Evolutionary conservation across 2,329 filamentous ascomycete genomes (phyloP), one percentile per base, ranked within the genome.

Genomic region (Tolypocladium tundrense): DNA sequence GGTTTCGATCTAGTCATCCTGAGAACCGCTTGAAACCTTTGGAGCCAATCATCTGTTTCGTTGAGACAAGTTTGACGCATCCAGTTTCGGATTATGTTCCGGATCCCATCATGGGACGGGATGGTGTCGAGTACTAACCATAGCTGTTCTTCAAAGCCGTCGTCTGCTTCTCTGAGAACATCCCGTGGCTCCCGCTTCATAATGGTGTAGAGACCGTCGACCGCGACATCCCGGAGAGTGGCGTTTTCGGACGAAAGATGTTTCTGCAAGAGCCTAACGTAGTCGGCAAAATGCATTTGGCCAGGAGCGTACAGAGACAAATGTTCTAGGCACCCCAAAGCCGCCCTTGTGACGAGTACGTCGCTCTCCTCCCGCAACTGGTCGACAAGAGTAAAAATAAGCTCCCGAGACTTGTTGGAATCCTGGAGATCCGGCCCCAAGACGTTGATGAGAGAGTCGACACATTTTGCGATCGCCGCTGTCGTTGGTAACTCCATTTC

Each of bases 401-500:
- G 81, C 68, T 97, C 92, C 63, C 94, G 81, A n/a, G 91, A 90
- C 73, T 96, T 97, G 4, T 85, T 85, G 62, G 94, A 85, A 67
- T 97, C 94, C 71, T 97, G 94, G 27, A 99, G 77, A 72, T 99
- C 95, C 0, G 94, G 94, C 0, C 94, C 94, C 13, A 99, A 81
- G 11, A 99, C 94, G 65, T 97, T 97, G 74, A 99, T 91, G 31
- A 96, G 80, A n/a, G 92, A 94, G 72, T 97, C 92, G 37, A 97
- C 87, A 64, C 91, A 96, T 65, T 91, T 86, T 39, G 90, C 88
- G 60, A 97, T 87, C 1, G 91, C 88, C 24, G 91, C 87, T 1
- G 88, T 84, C 0, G 93, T 93, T 7, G 90, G 87, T 31, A 92
- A 79, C 58, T 94, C 90, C 65, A 95, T 79, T 72, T 97, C 92